Percentiles rank a stretch among this genome's conserved stretches.
Evolutionary conservation across 768 basidiomycete species (phyloP).

Genomic region (Mycena epipterygia): DNA sequence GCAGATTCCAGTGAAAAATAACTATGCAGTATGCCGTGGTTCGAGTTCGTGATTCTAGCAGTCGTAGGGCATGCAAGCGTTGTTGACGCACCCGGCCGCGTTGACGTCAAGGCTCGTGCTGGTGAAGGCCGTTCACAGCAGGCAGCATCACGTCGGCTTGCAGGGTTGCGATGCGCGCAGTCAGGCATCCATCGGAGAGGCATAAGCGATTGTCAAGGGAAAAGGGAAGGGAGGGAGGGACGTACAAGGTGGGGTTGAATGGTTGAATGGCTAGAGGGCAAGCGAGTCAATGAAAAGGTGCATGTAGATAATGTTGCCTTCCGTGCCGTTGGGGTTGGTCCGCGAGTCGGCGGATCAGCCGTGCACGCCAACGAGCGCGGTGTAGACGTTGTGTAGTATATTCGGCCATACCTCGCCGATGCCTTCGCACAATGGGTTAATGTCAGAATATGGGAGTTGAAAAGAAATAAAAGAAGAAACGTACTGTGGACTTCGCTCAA

Average conservation of each 20-base stretch:
- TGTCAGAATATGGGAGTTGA: not conserved
- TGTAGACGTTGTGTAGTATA: no score
- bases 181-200: no score
- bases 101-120: constrained; percentile 49
- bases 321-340: constrained; percentile 45
- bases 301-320: constrained; percentile 50
- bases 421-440: constrained; percentile 5
- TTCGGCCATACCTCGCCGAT: constrained; percentile 56
- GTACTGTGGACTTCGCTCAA: not conserved
- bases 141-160: constrained; percentile 47
- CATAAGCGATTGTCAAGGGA: no score
- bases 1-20: no score
- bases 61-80: constrained; percentile 42
- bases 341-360: constrained; percentile 42
- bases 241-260: no score
- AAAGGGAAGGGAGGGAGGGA: constrained; percentile 38
- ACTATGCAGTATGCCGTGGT: no score
- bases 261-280: constrained; percentile 52
- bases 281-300: constrained; percentile 53
- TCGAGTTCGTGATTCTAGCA: no score
- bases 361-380: constrained; percentile 40
- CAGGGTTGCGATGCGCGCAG: constrained; percentile 50
- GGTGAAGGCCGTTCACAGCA: constrained; percentile 48
- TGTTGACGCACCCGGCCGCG: constrained; percentile 46
- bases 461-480: not conserved